These are phyloP conservation scores for Talaromyces sp. DNA, from an alignment of 2,329 filamentous ascomycete genomes.

Conservation along the genomic window DNA sequence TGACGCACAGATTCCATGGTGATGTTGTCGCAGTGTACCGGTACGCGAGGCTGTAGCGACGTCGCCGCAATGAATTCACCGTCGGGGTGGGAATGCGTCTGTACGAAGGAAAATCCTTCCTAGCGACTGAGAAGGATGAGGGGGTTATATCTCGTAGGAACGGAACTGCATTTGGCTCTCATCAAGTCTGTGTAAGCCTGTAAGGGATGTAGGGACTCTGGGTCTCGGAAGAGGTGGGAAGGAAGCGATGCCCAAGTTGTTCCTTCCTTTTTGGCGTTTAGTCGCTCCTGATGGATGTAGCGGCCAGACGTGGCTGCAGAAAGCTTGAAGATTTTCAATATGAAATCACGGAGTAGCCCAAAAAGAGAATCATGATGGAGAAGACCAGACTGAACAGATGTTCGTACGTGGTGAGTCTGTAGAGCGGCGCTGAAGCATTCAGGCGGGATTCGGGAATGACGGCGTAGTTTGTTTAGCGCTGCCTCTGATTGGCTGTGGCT, in stretches of 20 bases:
- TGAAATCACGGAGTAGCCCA: background rate
- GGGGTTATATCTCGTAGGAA: background rate
- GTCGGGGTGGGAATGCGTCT: background rate
- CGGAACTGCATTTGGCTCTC: no score
- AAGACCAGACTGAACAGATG: background rate
- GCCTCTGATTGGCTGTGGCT: background rate
- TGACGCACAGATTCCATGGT: constrained; percentile 56
- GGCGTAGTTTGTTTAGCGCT: background rate
- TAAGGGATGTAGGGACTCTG: background rate
- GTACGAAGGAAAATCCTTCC: background rate
- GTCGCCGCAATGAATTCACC: background rate
- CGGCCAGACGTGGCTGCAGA: background rate
- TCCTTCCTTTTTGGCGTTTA: background rate
- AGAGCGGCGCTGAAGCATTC: background rate
- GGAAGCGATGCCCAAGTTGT: background rate
- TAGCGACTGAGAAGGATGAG: background rate
- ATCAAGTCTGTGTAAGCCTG: background rate
- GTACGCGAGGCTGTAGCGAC: background rate
- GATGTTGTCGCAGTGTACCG: background rate
- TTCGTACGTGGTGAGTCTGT: background rate
- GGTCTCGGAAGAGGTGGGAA: background rate
- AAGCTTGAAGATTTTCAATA: background rate
- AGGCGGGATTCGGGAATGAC: background rate
- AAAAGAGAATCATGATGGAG: background rate
- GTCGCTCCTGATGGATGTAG: background rate